Conservation (phyloP, 768 basidiomycete species). For the Chalciporus chontae region DNA sequence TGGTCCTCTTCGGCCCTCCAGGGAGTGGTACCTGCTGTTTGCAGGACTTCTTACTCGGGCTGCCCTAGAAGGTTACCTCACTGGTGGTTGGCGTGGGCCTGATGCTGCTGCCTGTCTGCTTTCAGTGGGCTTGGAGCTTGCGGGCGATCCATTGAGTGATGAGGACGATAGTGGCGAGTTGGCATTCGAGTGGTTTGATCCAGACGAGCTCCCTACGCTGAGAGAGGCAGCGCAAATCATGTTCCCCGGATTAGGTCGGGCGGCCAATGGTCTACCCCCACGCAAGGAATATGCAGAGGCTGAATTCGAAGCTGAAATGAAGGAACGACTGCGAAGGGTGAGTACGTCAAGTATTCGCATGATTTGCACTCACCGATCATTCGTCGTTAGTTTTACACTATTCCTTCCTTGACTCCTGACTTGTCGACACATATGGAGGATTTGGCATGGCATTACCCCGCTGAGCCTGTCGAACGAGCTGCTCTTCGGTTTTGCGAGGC, state of each 20-base stretch:
- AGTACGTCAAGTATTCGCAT: constrained; percentile 24
- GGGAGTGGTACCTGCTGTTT: constrained; percentile 80
- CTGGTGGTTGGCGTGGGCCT: constrained; percentile 74
- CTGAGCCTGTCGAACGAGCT: constrained; percentile 77
- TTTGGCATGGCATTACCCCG: constrained; percentile 71
- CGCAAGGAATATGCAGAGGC: constrained; percentile 54
- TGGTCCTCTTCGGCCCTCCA: constrained; percentile 61
- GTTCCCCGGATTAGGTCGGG: constrained; percentile 52
- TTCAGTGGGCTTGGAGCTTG: constrained; percentile 62
- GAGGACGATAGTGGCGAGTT: constrained; percentile 31
- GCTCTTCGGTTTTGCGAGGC: constrained; percentile 80
- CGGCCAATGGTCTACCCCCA: constrained; percentile 23
- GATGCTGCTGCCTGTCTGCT: constrained; percentile 69
- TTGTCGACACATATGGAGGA: constrained; percentile 75
- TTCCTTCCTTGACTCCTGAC: constrained; percentile 68
- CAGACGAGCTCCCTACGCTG: constrained; percentile 71
- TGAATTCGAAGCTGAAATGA: constrained; percentile 76
- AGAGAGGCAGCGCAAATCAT: constrained; percentile 63
- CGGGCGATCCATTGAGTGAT: constrained; percentile 24
- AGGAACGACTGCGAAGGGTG: constrained; percentile 64
- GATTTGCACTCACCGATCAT: constrained; percentile 5
- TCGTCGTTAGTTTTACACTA: constrained; percentile 65
- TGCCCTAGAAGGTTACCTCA: constrained; percentile 80
- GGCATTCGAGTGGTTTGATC: constrained; percentile 60
- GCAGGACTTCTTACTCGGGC: constrained; percentile 78